Conservation (phyloP, 2,329 filamentous ascomycete genomes). For the Curvularia sp. region DNA sequence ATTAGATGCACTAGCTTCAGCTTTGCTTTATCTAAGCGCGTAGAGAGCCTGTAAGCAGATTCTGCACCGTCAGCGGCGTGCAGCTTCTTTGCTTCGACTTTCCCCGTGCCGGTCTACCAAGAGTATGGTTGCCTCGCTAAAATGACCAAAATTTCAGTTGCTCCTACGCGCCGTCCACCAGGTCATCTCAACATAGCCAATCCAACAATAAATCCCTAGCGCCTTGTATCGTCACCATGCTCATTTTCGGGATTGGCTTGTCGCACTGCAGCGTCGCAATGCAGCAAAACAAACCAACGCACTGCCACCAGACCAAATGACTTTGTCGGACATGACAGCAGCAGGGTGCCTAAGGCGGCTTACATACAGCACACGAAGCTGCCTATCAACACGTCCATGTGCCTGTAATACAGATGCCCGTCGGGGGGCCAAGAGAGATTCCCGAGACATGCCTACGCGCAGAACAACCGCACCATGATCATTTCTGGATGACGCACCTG, state of each 20-base stretch:
- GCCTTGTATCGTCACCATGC: background rate
- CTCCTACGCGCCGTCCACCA: background rate
- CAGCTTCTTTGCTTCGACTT: no score
- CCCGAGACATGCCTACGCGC: no score
- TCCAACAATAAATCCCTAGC: background rate
- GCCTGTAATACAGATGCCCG: background rate
- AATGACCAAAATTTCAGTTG: background rate
- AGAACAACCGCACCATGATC: background rate
- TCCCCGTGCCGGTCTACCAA: no score
- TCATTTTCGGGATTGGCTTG: background rate
- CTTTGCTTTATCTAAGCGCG: no score
- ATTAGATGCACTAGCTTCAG: no score
- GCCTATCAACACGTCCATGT: background rate
- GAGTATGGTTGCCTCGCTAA: no score
- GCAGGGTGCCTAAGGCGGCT: background rate
- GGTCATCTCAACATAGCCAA: background rate
- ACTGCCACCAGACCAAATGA: background rate
- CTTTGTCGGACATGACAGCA: background rate
- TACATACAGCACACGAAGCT: background rate
- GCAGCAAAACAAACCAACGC: background rate
- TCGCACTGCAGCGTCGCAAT: background rate
- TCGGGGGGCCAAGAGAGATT: slow-evolving; percentile 13
- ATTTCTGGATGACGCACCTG: slow-evolving; percentile 12
- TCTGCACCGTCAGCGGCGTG: no score
- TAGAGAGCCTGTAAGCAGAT: no score